These are phyloP conservation scores for Paramecium sonneborni DNA, from an alignment of 73 alveolate genomes.

Conservation along the genomic window DNA sequence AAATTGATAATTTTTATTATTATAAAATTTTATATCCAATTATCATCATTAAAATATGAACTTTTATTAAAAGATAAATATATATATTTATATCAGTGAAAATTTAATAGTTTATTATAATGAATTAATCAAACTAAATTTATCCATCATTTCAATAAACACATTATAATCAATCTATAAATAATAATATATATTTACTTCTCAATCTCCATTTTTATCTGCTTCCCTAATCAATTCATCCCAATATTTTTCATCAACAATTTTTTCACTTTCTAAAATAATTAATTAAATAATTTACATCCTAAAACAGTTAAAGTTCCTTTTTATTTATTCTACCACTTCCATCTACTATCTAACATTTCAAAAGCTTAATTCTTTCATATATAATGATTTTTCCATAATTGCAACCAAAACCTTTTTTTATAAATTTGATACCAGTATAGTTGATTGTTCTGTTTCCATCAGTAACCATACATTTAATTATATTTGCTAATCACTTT, in stretches of 20 bases:
- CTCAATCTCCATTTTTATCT: slow-evolving; percentile 63
- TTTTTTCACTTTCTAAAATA: background rate
- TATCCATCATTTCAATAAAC: slow-evolving; percentile 56
- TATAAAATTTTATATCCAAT: no score
- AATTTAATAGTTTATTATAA: no score
- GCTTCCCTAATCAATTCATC: slow-evolving; percentile 51
- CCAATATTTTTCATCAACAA: slow-evolving; percentile 20
- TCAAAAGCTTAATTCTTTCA: slow-evolving; percentile 62
- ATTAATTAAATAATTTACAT: background rate
- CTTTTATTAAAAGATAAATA: no score
- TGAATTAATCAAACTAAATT: background rate
- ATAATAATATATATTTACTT: background rate
- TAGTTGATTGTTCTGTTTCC: slow-evolving; percentile 69
- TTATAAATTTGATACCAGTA: slow-evolving; percentile 23
- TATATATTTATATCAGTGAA: no score
- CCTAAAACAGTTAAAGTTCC: slow-evolving; percentile 56
- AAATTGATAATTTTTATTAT: no score
- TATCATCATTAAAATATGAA: no score
- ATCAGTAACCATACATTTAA: slow-evolving; percentile 68
- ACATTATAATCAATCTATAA: slow-evolving; percentile 45
- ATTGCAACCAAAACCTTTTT: slow-evolving; percentile 68
- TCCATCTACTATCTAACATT: slow-evolving; percentile 67
- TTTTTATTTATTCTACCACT: slow-evolving; percentile 67
- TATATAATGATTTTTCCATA: slow-evolving; percentile 65
- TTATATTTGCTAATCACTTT: slow-evolving; percentile 25